These are phyloP conservation scores for Bruguiera gymnorhiza DNA, from an alignment of 345 rosid genomes.

Conservation along the genomic window DNA sequence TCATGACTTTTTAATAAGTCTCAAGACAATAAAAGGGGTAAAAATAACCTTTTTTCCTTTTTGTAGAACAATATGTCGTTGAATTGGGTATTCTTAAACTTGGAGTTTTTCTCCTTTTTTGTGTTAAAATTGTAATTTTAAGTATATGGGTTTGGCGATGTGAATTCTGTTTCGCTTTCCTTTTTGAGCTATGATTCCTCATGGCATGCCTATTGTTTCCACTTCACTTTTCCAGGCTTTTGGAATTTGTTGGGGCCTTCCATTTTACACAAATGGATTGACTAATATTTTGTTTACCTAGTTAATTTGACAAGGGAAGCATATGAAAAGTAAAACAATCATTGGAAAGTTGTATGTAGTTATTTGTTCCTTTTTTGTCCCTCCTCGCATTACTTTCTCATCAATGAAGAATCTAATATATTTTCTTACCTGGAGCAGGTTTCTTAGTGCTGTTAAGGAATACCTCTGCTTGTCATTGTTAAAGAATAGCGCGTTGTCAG, in stretches of 20 bases:
- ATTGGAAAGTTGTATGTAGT: no score
- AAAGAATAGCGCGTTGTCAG: constrained; percentile 92
- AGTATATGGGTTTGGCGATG: background rate
- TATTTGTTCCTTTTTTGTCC: no score
- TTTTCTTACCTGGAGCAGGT: constrained; percentile 48
- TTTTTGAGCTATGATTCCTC: background rate
- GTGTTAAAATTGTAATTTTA: background rate
- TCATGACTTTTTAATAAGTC: no score
- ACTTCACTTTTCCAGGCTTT: background rate
- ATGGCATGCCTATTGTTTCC: background rate
- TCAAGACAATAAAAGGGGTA: no score
- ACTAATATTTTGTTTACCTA: no score
- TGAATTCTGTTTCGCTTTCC: background rate
- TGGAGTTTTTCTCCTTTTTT: background rate
- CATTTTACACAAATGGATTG: no score
- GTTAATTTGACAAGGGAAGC: no score
- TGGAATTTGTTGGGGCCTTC: no score
- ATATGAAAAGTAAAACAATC: no score
- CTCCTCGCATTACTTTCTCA: no score
- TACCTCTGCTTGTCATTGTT: constrained; percentile 86
- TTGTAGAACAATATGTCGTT: background rate
- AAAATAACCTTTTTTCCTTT: no score
- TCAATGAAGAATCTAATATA: constrained; percentile 7
- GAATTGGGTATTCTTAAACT: background rate
- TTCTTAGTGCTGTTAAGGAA: constrained; percentile 78